Evolutionary conservation across 208 protist species (phyloP), one percentile per base, ranked within the genome.

Genomic region (Crithidia expoeki): DNA sequence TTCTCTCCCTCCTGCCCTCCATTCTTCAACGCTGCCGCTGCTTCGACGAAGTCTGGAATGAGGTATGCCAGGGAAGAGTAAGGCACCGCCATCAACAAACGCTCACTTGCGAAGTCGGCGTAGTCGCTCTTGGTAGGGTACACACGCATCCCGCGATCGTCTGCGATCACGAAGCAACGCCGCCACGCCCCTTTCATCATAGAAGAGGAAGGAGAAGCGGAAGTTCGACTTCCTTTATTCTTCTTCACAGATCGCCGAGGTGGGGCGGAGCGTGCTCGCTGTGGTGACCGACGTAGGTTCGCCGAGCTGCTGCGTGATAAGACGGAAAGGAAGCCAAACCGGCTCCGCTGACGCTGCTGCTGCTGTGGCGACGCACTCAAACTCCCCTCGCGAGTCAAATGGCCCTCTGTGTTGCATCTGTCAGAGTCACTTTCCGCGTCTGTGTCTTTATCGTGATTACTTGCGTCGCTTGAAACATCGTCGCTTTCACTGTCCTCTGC

Each of bases 31-130:
- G 60, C 49, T 0, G 61, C 58, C 9, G 55, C 32, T 1, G 71
- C 59, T 5, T 42, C 51, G 2, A 46, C 73, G 32, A 88, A 76
- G 36, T 81, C 72, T 2, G 83, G 76, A 0, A 85, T 53, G 72
- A 88, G 81, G 62, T 72, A 83, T n/a, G 75, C 61, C 16, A 88
- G 62, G 38, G 65, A 76, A 27, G 52, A 40, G 75, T 80, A 88
- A 2, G 83, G 79, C 30, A 83, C 52, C 19, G 74, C 40, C 34
- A 82, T 32, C 27, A 85, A 59, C 34, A 79, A 52, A 16, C 74
- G 67, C 42, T 84, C 70, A 36, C 68, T 81, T 7, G 79, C 74
- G 64, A 72, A 66, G 33, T 68, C 51, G 42, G 57, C 69, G 79
- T 83, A 85, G 55, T 82, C 83, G n/a, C 73, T 56, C 50, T 68